Conservation (phyloP, 805 yeast genomes). For the Kazachstania taianensis region DNA sequence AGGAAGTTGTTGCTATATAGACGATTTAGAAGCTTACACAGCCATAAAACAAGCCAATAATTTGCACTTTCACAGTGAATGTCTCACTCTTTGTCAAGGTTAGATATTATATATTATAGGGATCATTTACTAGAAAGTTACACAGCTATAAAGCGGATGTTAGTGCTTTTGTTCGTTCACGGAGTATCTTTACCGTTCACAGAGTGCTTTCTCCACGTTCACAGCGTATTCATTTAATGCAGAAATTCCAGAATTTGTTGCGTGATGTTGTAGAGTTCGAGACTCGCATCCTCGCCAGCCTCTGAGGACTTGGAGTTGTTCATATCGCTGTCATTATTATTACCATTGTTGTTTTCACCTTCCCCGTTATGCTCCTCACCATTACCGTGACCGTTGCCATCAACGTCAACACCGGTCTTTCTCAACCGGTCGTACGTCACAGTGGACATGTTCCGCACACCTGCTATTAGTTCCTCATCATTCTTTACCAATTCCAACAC, state of each 20-base stretch:
- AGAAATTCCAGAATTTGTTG: constrained; percentile 52
- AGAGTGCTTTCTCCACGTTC: too few species aligned
- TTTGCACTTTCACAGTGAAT: too few species aligned
- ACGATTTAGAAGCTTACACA: too few species aligned
- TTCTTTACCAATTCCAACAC: constrained; percentile 45
- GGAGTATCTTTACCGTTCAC: too few species aligned
- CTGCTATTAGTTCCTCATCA: constrained; percentile 42
- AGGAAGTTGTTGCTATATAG: too few species aligned
- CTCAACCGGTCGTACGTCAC: constrained; percentile 27
- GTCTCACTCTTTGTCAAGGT: too few species aligned
- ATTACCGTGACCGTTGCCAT: constrained; percentile 5
- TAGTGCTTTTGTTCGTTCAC: too few species aligned
- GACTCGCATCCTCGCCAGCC: constrained; percentile 50
- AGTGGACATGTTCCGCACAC: constrained; percentile 40
- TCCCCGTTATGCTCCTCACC: constrained; percentile 6
- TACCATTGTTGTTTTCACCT: constrained; percentile 8
- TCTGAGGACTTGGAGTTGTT: constrained; percentile 26
- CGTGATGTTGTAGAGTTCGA: constrained; percentile 54
- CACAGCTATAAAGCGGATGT: too few species aligned
- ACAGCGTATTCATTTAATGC: too few species aligned
- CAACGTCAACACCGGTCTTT: constrained; percentile 17
- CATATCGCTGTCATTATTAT: constrained; percentile 13
- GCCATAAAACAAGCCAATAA: too few species aligned
- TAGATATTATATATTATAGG: too few species aligned
- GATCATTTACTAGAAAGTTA: too few species aligned